Evolutionary conservation across 2,329 filamentous ascomycete genomes (phyloP), one percentile per base, ranked within the genome.

Genomic region (Diaporthe humulicola): DNA sequence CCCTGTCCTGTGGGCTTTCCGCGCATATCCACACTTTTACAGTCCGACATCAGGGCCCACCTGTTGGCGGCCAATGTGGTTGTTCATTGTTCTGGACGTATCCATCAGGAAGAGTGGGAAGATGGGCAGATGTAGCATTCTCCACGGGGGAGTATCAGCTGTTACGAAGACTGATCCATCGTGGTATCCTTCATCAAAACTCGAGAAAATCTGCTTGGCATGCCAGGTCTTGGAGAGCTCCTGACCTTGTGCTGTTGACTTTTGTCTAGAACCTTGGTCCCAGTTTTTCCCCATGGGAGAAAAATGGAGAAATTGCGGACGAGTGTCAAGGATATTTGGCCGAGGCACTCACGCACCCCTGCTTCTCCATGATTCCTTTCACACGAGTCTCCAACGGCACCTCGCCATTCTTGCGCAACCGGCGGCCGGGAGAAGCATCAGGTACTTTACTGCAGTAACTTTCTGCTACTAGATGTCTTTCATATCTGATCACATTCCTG

Each of bases 261-360:
- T 38, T 38, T 36, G 45, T 69, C 64, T 69, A 69, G 64, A 67
- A 40, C 64, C 48, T 50, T 69, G 48, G 64, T 40, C 33, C 64
- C 64, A 69, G 4, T 54, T 69, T 69, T 69, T 69, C 64, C 64
- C 64, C 64, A 38, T 69, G 64, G 64, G 64, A 69, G 64, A 69
- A 69, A 69, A 69, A 40, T 69, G 64, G 64, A 69, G 64, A 69
- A 54, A 54, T 28, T 54, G 64, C 64, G 40, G 48, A 54, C 30
- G 45, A 30, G 19, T 25, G 61, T 19, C 61, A 54, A 36, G 64
- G 64, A 69, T 69, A 69, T 69, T 69, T 69, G 64, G 15, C 64
- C 64, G 64, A 69, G 64, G 64, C 48, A 50, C 30, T 38, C 6
- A 30, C n/a, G 36, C 8, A 17, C 45, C 61, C 61, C 30, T 28